Percentiles rank a stretch among this genome's conserved stretches.
These are phyloP conservation scores for Articulospora tetracladia DNA, from an alignment of 495 filamentous ascomycete species.

Conservation along the genomic window DNA sequence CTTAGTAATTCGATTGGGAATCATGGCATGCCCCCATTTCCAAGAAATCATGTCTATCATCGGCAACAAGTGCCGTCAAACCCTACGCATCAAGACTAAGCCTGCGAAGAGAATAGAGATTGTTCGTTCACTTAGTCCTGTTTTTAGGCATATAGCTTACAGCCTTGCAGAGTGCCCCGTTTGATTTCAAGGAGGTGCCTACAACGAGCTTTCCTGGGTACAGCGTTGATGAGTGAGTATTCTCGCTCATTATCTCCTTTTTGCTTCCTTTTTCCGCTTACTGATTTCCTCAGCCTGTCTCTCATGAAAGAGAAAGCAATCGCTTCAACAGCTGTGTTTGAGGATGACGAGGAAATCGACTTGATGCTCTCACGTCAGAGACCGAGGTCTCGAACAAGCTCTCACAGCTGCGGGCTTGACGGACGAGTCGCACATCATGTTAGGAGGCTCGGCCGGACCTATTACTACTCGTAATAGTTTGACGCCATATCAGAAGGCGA, in stretches of 20 bases:
- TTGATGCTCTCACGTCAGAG: not conserved
- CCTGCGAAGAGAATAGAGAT: slow-evolving; percentile 8
- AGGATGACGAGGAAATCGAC: slow-evolving; percentile 7
- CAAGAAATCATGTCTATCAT: slow-evolving; percentile 1
- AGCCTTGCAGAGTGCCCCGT: slow-evolving; percentile 13
- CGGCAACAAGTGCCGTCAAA: slow-evolving; percentile 15
- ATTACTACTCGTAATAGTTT: not conserved
- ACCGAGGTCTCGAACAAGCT: slow-evolving; percentile 6
- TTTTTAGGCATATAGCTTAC: not conserved
- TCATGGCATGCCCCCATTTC: slow-evolving; percentile 7
- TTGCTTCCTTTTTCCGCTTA: not conserved
- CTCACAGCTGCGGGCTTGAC: slow-evolving; percentile 9
- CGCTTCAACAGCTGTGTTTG: slow-evolving; percentile 18
- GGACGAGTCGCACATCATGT: slow-evolving; percentile 8
- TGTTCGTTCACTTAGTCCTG: slow-evolving; percentile 7
- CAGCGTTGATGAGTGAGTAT: slow-evolving; percentile 21
- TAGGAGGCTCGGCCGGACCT: slow-evolving; percentile 12
- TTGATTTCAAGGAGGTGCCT: slow-evolving; percentile 23
- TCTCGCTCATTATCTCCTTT: not conserved
- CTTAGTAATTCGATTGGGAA: not conserved
- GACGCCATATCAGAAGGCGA: too few species aligned
- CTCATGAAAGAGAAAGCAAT: slow-evolving; percentile 25
- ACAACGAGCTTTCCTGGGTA: slow-evolving; percentile 21
- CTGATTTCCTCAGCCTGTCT: slow-evolving; percentile 12
- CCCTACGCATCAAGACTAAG: slow-evolving; percentile 13